A percentile compares a stretch with the other conserved stretches of the same genome.
These are phyloP conservation scores for Xylariales sp. DNA, from an alignment of 2,329 filamentous ascomycete genomes.

Conservation along the genomic window DNA sequence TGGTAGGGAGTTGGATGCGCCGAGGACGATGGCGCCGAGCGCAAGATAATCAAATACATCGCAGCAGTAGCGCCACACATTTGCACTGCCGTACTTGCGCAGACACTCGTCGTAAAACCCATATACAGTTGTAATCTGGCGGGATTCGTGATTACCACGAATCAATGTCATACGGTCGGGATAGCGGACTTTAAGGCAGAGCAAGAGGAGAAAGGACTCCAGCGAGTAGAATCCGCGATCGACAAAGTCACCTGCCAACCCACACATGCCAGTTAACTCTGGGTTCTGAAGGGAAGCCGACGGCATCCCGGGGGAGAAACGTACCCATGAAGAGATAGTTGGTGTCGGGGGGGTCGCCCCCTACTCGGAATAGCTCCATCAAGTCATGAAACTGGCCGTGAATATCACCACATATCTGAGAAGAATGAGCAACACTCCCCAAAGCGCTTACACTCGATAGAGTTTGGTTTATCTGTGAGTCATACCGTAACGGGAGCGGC, in stretches of 20 bases:
- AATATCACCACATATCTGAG: slow-evolving; percentile 88
- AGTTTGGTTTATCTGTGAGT: neutral
- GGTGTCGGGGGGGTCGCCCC: slow-evolving; percentile 89
- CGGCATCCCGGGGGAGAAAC: slow-evolving; percentile 9
- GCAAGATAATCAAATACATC: slow-evolving; percentile 98
- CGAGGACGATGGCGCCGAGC: slow-evolving; percentile 84
- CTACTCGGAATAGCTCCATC: slow-evolving; percentile 94
- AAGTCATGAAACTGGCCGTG: slow-evolving; percentile 95
- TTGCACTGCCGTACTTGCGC: slow-evolving; percentile 97
- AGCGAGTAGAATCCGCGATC: slow-evolving; percentile 98
- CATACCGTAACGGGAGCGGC: slow-evolving; percentile 87
- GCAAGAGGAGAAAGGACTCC: slow-evolving; percentile 93
- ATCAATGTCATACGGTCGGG: slow-evolving; percentile 97
- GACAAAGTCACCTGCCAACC: slow-evolving; percentile 81
- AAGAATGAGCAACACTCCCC: neutral
- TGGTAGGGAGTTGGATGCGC: slow-evolving; percentile 65
- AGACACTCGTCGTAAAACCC: slow-evolving; percentile 99
- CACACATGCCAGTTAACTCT: no score
- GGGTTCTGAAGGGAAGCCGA: neutral
- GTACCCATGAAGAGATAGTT: slow-evolving; percentile 96
- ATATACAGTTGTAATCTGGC: slow-evolving; percentile 98
- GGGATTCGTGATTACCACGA: slow-evolving; percentile 96
- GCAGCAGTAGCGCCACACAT: slow-evolving; percentile 99
- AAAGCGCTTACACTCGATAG: no score
- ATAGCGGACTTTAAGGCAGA: slow-evolving; percentile 96